Evolutionary conservation across 179 eudicot genomes (phyloP), one percentile per base, ranked within the genome.

Genomic region (Beta corolliflora): DNA sequence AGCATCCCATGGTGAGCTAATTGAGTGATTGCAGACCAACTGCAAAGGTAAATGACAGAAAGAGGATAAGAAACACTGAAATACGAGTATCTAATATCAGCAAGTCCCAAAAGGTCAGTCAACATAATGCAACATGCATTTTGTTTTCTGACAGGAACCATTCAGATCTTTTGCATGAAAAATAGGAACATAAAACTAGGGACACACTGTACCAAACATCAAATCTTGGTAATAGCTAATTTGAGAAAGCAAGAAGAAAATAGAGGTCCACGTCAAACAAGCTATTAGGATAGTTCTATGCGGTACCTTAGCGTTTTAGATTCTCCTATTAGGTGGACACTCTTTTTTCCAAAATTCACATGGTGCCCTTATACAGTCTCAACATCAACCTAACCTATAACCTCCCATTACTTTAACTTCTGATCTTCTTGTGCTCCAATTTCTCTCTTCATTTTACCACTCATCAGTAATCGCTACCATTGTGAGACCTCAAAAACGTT

Each of bases 1-100:
- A 93, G 85, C 97, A 93, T 92, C 4, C 97, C 97, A 23, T 93
- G 97, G 84, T 93, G 97, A 19, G 89, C 93, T 79, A 93, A 65
- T 82, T 93, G 97, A 2, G 97, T 92, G 54, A 93, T 91, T n/a
- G 97, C 96, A 19, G 97, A 92, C 93, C 93, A 93, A 63, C 97
- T 93, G 88, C 91, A 89, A 73, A 58, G 9, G 81, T 16, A 25
- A 3, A 59, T 1, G 18, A 52, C 71, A 84, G 41, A 73, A 73
- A 21, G 10, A n/a, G 25, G 70, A 71, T 64, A 36, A 80, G 50
- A 45, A 77, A 55, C 45, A 73, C 55, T 0, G 29, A 18, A 64
- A 15, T 2, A 18, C 19, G 8, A 36, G 50, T 18, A 41, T 23
- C 25, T 13, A 44, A 41, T 44, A 12, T 68, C 50, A 25, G 50